Evolutionary conservation across 768 basidiomycete species (phyloP), one percentile per base, ranked within the genome.

Genomic region (Kwoniella heveanensis): DNA sequence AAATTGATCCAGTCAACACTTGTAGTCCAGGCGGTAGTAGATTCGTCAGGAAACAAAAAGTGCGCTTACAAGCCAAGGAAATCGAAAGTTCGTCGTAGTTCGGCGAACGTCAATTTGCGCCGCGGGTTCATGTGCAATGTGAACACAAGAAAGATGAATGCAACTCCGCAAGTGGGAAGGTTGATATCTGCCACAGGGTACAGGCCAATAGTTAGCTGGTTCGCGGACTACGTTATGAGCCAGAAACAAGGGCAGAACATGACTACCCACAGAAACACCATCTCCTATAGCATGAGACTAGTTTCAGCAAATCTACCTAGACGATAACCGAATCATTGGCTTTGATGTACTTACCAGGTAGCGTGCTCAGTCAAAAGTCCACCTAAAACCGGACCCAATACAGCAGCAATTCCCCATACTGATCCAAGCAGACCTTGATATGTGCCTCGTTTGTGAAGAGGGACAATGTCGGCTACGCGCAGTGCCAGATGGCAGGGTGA

Each of bases 341-440:
- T 3, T 44, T 3, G 17, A n/a, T 30, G 26, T 1, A 60, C 67
- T 64, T 46, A 69, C 73, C 71, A 72, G 5, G 54, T 54, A 1
- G 64, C 61, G 21, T 68, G 62, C 27, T 68, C 58, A 15, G 64
- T 69, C 25, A 73, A 51, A 6, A 72, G n/a, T 61, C 91, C 91
- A 64, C 91, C 91, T 17, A 92, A 79, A 10, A 96, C 82, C 2
- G 92, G 92, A 0, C 91, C 89, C 15, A 89, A 67, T 21, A 90
- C 86, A 62, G 88, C 85, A 24, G 86, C 85, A 59, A 86, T 85
- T 12, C 90, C 91, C 88, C 90, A 92, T 0, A 90, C 89, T 0
- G 88, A 87, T 21, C 86, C 80, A 15, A 81, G 22, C 17, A 61
- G 67, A 19, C 64, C 90, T 44, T 86, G 85, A 68, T 88, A 92